These are phyloP conservation scores for Alopecurus myosuroides DNA, from an alignment of 176 grass and related monocot species.

Conservation along the genomic window DNA sequence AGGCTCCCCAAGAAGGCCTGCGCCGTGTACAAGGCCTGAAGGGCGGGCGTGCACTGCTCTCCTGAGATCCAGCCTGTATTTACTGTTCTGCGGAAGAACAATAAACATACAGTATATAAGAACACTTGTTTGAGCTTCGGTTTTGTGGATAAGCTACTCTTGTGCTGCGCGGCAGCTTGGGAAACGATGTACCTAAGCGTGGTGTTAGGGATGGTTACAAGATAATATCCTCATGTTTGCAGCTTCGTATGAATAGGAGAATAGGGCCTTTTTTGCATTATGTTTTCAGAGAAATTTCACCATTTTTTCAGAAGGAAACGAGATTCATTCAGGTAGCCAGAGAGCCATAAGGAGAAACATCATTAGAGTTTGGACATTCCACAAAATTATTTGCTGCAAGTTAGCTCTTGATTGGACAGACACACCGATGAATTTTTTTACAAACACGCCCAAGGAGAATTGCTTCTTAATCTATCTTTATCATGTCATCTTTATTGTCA, in stretches of 20 bases:
- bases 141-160: slow-evolving; percentile 21
- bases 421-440: too few species aligned
- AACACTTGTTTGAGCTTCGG: slow-evolving; percentile 16
- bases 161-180: not conserved
- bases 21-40: slow-evolving; percentile 32
- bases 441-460: too few species aligned
- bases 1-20: slow-evolving; percentile 69
- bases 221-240: not conserved
- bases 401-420: not conserved
- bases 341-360: not conserved
- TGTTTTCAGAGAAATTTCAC: not conserved
- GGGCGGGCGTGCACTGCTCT: not conserved
- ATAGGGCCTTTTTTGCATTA: not conserved
- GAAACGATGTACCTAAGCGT: not conserved
- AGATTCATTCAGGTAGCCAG: not conserved
- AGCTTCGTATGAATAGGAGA: not conserved
- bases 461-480: too few species aligned
- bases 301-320: not conserved
- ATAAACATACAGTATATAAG: slow-evolving; percentile 18
- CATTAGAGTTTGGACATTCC: not conserved
- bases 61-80: slow-evolving; percentile 4
- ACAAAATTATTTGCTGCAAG: not conserved
- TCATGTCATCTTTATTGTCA: too few species aligned
- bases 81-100: slow-evolving; percentile 31
- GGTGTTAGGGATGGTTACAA: not conserved